Evolutionary conservation across 1,284 basidiomycete genomes (phyloP), one percentile per base, ranked within the genome.

Genomic region (Psilocybe mexicana): DNA sequence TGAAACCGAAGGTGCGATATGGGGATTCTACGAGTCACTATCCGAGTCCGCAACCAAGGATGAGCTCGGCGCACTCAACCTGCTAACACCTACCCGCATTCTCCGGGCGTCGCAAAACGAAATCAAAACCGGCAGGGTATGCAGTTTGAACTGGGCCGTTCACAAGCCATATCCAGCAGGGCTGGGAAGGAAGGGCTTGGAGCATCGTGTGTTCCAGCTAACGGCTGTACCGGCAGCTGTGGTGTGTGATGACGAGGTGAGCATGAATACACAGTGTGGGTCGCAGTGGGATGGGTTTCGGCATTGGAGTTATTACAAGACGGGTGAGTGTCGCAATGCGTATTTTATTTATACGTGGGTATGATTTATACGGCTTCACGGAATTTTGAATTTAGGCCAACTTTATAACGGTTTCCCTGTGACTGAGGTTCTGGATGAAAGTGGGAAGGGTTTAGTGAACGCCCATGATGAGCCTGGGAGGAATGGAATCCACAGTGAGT

Each of bases 11-110:
- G 66, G 63, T 6, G 66, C 66, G 24, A 63, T 67, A 35, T 67
- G 66, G 66, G 66, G 66, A 28, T 67, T 67, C 52, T 67, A 67
- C 58, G 66, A 67, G 24, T 62, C 65, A 43, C 52, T 67, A 25
- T 65, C 63, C 7, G 36, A 60, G 1, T 52, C 63, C 2, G 26
- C 52, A 30, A 24, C 47, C 2, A 53, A 53, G 46, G 66, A 67
- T 40, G 64, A 67, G 43, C 59, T 67, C 40, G 66, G 66, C 6
- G 47, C 66, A 1, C 60, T 67, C 47, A 67, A 67, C 46, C 57
- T 67, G 2, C 59, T 67, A 42, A 67, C 66, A 2, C 58, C 65
- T 1, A 46, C 54, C 26, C 59, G 66, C 8, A 66, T 67, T 35
- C 52, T 67, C 12, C 58, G 63, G 25, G 66, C 66, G 14, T 57